These are phyloP conservation scores for Colletotrichum liaoningense DNA, from an alignment of 2,329 filamentous ascomycete genomes.

Conservation along the genomic window DNA sequence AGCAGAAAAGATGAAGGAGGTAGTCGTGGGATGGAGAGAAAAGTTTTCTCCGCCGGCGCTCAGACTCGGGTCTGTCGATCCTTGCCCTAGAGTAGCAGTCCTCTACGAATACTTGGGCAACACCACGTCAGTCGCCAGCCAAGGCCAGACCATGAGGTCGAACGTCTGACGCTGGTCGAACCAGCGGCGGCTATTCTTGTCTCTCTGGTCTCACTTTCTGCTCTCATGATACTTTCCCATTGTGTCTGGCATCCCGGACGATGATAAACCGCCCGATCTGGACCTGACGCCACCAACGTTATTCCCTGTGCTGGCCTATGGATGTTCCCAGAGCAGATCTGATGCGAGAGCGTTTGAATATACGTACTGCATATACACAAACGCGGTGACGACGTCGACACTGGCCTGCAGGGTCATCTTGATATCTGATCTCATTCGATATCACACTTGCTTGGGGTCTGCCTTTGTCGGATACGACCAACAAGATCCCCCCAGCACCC, in stretches of 20 bases:
- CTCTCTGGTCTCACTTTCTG: not conserved
- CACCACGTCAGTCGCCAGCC: slow-evolving; percentile 2
- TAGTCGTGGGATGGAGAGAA: not conserved
- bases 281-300: not conserved
- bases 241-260: not conserved
- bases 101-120: not conserved
- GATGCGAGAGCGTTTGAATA: not conserved
- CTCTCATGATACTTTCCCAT: not conserved
- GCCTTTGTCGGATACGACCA: not conserved
- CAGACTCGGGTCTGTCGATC: slow-evolving; percentile 17
- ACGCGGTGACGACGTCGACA: not conserved
- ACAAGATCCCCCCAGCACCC: not conserved
- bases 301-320: not conserved
- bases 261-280: not conserved
- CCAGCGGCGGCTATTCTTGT: not conserved
- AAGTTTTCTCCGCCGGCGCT: slow-evolving; percentile 6
- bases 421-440: slow-evolving; percentile 6
- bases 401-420: slow-evolving; percentile 6
- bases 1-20: not conserved
- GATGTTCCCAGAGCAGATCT: not conserved
- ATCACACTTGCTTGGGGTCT: not conserved
- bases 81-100: not conserved
- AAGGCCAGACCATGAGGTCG: not conserved
- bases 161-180: not conserved
- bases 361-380: not conserved